Conservation (phyloP, 2,329 filamentous ascomycete species). For the Tolypocladium tropicale region DNA sequence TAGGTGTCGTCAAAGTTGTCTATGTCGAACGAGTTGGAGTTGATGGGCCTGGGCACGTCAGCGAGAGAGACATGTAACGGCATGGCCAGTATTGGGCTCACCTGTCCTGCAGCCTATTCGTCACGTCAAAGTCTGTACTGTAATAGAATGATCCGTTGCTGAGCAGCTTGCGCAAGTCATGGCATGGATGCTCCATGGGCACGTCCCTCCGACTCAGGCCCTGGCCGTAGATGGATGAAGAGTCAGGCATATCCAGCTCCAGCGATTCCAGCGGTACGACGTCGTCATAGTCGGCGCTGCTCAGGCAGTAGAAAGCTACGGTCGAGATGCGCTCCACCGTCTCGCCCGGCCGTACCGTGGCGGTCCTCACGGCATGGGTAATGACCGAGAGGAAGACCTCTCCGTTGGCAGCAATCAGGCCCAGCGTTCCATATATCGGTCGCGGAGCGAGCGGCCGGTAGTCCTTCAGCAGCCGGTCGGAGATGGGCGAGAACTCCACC, state of each 20-base stretch:
- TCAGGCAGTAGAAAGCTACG: slow-evolving; percentile 91
- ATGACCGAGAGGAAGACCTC: slow-evolving; percentile 91
- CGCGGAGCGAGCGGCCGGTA: slow-evolving; percentile 67
- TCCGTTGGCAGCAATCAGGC: slow-evolving; percentile 70
- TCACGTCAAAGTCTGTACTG: slow-evolving; percentile 95
- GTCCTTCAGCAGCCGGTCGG: slow-evolving; percentile 57
- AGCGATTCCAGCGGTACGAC: slow-evolving; percentile 47
- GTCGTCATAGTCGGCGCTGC: slow-evolving; percentile 76
- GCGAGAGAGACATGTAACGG: slow-evolving; percentile 1
- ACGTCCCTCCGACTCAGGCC: slow-evolving; percentile 55
- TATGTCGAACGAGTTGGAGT: slow-evolving; percentile 73
- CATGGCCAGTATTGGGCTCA: slow-evolving; percentile 21
- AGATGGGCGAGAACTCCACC: slow-evolving; percentile 68
- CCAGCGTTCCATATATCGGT: slow-evolving; percentile 75
- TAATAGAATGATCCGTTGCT: slow-evolving; percentile 96
- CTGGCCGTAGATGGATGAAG: slow-evolving; percentile 31
- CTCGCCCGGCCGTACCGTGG: slow-evolving; percentile 76
- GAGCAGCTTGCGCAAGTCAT: slow-evolving; percentile 82
- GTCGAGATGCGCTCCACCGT: slow-evolving; percentile 77
- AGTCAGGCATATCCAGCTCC: slow-evolving; percentile 38
- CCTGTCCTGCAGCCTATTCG: slow-evolving; percentile 84
- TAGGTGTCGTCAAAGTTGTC: slow-evolving; percentile 89
- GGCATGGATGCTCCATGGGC: slow-evolving; percentile 74
- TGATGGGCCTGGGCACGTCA: slow-evolving; percentile 47
- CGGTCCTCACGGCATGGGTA: slow-evolving; percentile 66